Conservation (phyloP, 164 flowering plant species). For the Macadamia tetraphylla region DNA sequence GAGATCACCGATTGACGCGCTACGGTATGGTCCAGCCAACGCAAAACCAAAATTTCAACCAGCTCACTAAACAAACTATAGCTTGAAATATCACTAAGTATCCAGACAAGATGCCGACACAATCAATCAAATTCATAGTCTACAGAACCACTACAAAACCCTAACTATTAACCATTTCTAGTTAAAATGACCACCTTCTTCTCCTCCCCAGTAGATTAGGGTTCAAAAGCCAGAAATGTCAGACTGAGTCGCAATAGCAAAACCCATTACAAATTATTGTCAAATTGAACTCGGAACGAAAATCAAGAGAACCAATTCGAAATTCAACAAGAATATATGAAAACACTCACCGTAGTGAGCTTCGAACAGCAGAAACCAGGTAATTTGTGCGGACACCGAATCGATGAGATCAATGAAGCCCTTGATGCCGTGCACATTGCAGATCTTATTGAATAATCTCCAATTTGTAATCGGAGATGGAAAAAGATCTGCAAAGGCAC, state of each 20-base stretch:
- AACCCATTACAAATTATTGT: not conserved
- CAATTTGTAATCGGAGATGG: not conserved
- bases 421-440: conserved; percentile 10
- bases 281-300: not conserved
- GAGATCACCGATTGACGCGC: not conserved
- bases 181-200: not conserved
- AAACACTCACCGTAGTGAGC: conserved; percentile 29
- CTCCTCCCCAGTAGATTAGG: not conserved
- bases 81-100: not conserved
- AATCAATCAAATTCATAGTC: not conserved
- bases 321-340: not conserved
- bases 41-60: not conserved
- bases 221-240: not conserved
- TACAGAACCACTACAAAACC: not conserved
- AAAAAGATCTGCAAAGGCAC: conserved; percentile 10
- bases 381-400: not conserved
- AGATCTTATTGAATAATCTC: conserved; percentile 9
- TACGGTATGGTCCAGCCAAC: not conserved
- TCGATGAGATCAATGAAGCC: conserved; percentile 3
- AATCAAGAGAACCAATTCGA: not conserved
- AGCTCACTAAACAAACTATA: not conserved
- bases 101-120: no score
- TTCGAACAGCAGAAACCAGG: conserved; percentile 3
- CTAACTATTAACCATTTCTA: not conserved
- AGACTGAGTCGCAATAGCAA: not conserved